Conservation (phyloP, 2,329 filamentous ascomycete genomes). For the Xylaria sp. region DNA sequence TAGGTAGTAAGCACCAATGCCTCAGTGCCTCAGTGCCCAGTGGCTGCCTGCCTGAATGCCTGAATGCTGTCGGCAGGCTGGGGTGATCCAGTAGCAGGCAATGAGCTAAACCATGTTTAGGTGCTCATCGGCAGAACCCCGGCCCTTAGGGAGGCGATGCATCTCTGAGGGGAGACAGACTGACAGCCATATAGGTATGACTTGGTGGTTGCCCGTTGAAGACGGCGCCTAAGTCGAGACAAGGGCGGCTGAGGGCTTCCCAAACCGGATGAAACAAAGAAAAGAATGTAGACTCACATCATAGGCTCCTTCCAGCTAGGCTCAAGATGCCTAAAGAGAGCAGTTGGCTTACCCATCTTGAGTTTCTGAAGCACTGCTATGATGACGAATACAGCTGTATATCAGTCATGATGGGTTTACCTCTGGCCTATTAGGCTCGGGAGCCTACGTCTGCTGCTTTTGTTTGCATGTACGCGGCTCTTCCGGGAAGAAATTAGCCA, state of each 20-base stretch:
- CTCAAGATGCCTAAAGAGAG: neutral
- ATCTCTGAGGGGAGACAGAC: constrained; percentile 41
- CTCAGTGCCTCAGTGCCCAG: no score
- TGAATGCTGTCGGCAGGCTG: neutral
- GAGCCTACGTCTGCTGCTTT: neutral
- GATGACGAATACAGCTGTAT: constrained; percentile 11
- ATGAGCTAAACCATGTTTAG: constrained; percentile 39
- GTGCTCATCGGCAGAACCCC: constrained; percentile 42
- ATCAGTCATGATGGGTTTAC: neutral
- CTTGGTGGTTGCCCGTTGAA: constrained; percentile 34
- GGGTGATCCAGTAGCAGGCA: neutral
- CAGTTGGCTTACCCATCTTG: constrained; percentile 6
- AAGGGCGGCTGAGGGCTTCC: neutral
- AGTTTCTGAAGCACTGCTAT: constrained; percentile 22
- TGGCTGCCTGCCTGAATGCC: neutral
- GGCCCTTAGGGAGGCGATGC: constrained; percentile 34
- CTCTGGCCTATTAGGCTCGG: neutral
- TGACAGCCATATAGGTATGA: constrained; percentile 27
- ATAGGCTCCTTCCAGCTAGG: neutral
- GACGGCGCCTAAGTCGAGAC: constrained; percentile 17
- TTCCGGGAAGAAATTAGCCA: neutral
- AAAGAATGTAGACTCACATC: constrained; percentile 26
- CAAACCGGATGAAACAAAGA: neutral
- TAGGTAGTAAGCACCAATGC: no score
- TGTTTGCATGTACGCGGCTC: no score